phyloP scores from a whole-genome alignment of 2,329 filamentous ascomycete genomes.

The Corynespora cassiicola region DNA sequence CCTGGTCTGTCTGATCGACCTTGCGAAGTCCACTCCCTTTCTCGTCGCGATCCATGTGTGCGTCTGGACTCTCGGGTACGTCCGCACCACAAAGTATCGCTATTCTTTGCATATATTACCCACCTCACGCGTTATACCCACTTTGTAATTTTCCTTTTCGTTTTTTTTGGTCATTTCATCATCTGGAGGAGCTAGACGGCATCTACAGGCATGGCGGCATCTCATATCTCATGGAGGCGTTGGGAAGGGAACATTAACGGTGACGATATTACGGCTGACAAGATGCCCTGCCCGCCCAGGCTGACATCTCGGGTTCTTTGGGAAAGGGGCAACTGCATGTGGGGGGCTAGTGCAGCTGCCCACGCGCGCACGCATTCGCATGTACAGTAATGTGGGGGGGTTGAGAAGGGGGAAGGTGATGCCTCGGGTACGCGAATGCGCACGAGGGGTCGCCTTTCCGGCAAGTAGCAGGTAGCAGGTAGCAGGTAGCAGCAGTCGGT shows the following conservation, averaged over 20 bases:
- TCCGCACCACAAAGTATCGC: constrained; percentile 31
- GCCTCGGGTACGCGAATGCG: no score
- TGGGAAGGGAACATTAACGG: constrained; percentile 23
- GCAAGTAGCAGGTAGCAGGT: no score
- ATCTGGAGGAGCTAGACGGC: constrained; percentile 24
- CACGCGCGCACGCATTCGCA: constrained; percentile 23
- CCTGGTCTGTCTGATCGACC: constrained; percentile 39
- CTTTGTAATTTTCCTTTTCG: constrained; percentile 49
- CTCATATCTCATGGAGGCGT: constrained; percentile 31
- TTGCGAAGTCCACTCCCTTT: constrained; percentile 29
- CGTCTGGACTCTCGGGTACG: constrained; percentile 11
- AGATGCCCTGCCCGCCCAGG: constrained; percentile 22
- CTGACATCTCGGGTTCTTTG: constrained; percentile 18
- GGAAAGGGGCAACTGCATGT: constrained; percentile 21
- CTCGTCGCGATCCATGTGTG: constrained; percentile 13
- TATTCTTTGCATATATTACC: constrained; percentile 46
- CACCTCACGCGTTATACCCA: constrained; percentile 46
- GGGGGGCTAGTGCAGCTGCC: constrained; percentile 45
- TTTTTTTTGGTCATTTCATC: no score
- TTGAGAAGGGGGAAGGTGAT: constrained; percentile 17
- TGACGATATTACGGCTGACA: constrained; percentile 32
- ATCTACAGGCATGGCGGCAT: constrained; percentile 28
- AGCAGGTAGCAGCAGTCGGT: no score
- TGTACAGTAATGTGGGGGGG: constrained; percentile 44
- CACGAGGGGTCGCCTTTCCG: no score